Evolutionary conservation across 495 filamentous ascomycete genomes (phyloP).

Genomic region (Aspergillus indologenus): DNA sequence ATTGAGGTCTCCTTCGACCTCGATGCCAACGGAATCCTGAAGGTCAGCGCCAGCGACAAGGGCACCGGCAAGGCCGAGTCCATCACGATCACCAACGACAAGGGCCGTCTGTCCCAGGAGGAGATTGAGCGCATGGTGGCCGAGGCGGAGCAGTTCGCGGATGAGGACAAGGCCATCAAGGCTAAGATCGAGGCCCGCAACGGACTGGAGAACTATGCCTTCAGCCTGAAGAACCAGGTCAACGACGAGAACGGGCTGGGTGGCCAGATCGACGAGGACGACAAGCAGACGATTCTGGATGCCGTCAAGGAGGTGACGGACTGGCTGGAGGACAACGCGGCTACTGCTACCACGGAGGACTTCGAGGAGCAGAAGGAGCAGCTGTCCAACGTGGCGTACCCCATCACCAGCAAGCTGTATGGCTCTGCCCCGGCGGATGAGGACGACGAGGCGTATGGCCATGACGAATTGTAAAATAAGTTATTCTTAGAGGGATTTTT

Average conservation of each 20-base stretch:
- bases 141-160: constrained; percentile 96
- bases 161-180: constrained; percentile 97
- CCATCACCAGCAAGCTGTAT: constrained; percentile 98
- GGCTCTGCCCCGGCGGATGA: constrained; percentile 62
- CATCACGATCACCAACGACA: constrained; percentile 98
- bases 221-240: constrained; percentile 98
- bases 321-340: constrained; percentile 96
- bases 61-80: constrained; percentile 94
- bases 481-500: constrained; percentile 35
- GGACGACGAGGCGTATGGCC: constrained; percentile 69
- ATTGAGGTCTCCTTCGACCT: constrained; percentile 98
- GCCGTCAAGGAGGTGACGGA: constrained; percentile 97
- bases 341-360: constrained; percentile 82
- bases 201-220: constrained; percentile 92
- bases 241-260: constrained; percentile 96
- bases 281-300: constrained; percentile 96
- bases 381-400: constrained; percentile 92
- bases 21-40: constrained; percentile 96
- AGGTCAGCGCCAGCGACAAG: constrained; percentile 94
- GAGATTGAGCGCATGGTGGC: constrained; percentile 98
- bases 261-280: constrained; percentile 96
- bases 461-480: constrained; percentile 85
- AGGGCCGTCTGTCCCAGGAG: constrained; percentile 91
- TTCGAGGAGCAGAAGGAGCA: constrained; percentile 99
- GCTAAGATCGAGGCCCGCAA: constrained; percentile 94